These are phyloP conservation scores for Diaporthe australafricana DNA, from an alignment of 2,329 filamentous ascomycete species.

Conservation along the genomic window DNA sequence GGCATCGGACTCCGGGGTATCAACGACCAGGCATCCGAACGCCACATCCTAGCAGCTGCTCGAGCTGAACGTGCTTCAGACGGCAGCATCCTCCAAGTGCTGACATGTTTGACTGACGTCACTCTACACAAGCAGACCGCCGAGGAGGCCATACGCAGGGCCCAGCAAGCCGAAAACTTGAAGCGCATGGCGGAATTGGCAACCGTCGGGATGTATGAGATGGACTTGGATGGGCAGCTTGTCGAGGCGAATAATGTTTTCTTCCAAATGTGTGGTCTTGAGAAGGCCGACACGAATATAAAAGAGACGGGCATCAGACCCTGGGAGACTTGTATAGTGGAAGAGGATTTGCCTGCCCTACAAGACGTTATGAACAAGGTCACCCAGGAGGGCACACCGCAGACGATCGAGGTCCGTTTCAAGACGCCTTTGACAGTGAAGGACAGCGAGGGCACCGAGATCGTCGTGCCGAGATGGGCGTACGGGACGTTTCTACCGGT, in stretches of 20 bases:
- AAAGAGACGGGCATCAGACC: slow-evolving; percentile 51
- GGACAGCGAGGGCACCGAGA: slow-evolving; percentile 56
- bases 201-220: slow-evolving; percentile 67
- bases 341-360: slow-evolving; percentile 57
- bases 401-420: slow-evolving; percentile 61
- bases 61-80: slow-evolving; percentile 58
- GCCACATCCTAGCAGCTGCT: slow-evolving; percentile 60
- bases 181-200: slow-evolving; percentile 66
- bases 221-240: slow-evolving; percentile 61
- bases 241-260: slow-evolving; percentile 65
- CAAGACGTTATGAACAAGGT: slow-evolving; percentile 54
- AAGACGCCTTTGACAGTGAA: slow-evolving; percentile 59
- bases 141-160: slow-evolving; percentile 60
- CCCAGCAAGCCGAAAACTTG: slow-evolving; percentile 64
- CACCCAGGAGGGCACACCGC: slow-evolving; percentile 53
- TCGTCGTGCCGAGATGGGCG: slow-evolving; percentile 60
- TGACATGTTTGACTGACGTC: slow-evolving; percentile 64
- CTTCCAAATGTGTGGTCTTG: slow-evolving; percentile 63
- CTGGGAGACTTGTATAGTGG: slow-evolving; percentile 57
- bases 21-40: slow-evolving; percentile 48
- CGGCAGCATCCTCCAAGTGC: slow-evolving; percentile 56
- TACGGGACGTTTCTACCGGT: slow-evolving; percentile 64
- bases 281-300: slow-evolving; percentile 52
- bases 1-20: slow-evolving; percentile 48
- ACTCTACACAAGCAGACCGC: slow-evolving; percentile 61